Conservation (phyloP, 805 yeast genomes). For the Saturnispora sanitii region DNA sequence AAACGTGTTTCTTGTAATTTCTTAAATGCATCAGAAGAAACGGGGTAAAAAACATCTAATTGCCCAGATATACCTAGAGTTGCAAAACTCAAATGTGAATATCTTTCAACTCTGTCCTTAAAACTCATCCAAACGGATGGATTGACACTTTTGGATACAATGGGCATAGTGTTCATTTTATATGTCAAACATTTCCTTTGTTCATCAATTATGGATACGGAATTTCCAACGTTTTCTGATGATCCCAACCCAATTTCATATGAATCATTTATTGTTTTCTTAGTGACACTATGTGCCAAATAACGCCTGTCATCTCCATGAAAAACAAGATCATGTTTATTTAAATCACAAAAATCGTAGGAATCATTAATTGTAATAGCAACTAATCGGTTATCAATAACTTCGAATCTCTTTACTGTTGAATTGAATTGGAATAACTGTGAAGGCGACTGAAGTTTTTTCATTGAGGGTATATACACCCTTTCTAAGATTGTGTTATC, state of each 20-base stretch:
- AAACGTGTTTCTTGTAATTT: too few species aligned
- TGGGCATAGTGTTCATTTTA: conserved; percentile 25
- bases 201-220: neutral
- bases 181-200: conserved; percentile 13
- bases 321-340: neutral
- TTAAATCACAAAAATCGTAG: conserved; percentile 5
- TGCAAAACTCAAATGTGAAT: too few species aligned
- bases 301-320: conserved; percentile 3
- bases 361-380: conserved; percentile 26
- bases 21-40: too few species aligned
- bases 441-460: neutral
- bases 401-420: conserved; percentile 3
- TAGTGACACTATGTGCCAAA: conserved; percentile 1
- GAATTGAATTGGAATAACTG: neutral
- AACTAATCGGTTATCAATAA: conserved; percentile 10
- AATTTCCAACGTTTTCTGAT: conserved; percentile 13
- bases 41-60: too few species aligned
- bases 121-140: conserved; percentile 27
- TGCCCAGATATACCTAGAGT: too few species aligned
- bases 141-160: conserved; percentile 22
- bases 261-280: conserved; percentile 9
- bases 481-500: conserved; percentile 8
- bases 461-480: conserved; percentile 1
- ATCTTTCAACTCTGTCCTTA: too few species aligned
- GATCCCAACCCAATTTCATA: conserved; percentile 13